Conservation (phyloP, 202 grass and related monocot species). For the Hordeum pubiflorum region DNA sequence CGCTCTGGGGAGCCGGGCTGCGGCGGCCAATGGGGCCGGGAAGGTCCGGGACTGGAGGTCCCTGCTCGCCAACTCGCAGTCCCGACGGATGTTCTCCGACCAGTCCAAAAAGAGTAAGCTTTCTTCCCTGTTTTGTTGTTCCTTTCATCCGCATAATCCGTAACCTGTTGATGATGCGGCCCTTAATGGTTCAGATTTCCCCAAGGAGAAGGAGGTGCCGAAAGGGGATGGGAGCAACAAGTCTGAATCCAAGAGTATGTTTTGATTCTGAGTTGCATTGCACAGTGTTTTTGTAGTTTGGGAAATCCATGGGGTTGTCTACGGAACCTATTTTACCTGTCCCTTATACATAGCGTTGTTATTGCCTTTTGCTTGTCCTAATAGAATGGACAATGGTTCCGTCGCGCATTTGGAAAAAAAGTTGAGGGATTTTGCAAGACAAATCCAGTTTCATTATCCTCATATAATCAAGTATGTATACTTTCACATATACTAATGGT, state of each 20-base stretch:
- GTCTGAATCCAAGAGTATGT: slow-evolving; percentile 61
- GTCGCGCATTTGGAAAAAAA: background rate
- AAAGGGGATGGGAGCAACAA: slow-evolving; percentile 53
- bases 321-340: background rate
- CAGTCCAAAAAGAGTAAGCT: slow-evolving; percentile 67
- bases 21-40: slow-evolving; percentile 4
- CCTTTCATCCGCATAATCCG: background rate
- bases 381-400: background rate
- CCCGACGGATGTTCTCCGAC: slow-evolving; percentile 47
- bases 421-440: background rate
- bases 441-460: background rate
- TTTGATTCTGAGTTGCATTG: background rate
- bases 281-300: background rate
- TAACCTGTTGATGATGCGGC: background rate
- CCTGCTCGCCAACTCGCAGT: slow-evolving; percentile 50
- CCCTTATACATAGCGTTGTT: background rate
- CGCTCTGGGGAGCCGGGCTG: slow-evolving; percentile 20
- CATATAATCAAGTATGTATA: background rate
- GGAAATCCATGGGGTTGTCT: background rate
- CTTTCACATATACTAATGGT: background rate
- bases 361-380: background rate
- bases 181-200: slow-evolving; percentile 47
- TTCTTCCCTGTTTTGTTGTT: slow-evolving; percentile 16
- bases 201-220: slow-evolving; percentile 57
- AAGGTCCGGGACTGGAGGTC: slow-evolving; percentile 55